Conservation (phyloP, 768 basidiomycete genomes). For the Kwoniella europaea region DNA sequence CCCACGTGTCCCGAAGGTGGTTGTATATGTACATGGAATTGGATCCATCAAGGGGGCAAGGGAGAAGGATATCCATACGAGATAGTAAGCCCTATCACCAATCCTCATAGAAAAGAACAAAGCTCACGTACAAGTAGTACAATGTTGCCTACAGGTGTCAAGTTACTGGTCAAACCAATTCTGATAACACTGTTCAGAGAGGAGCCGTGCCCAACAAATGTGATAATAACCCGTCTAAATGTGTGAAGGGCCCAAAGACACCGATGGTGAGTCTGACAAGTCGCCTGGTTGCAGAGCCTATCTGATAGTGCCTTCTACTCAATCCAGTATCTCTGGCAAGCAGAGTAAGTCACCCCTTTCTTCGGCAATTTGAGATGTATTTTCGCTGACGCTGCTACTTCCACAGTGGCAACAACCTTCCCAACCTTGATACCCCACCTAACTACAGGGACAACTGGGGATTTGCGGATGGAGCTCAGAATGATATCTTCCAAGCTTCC, state of each 20-base stretch:
- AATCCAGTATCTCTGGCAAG: conserved; percentile 18
- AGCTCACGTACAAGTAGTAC: conserved; percentile 29
- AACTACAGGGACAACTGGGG: conserved; percentile 72
- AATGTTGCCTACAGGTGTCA: conserved; percentile 43
- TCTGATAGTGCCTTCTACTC: neutral
- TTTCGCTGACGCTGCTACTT: neutral
- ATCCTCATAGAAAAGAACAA: neutral
- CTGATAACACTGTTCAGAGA: conserved; percentile 15
- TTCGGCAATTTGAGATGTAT: neutral
- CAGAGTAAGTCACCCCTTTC: conserved; percentile 13
- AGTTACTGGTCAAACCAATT: conserved; percentile 35
- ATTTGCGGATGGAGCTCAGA: conserved; percentile 73
- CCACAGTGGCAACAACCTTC: conserved; percentile 36
- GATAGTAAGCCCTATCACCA: conserved; percentile 30
- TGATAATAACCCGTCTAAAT: conserved; percentile 21
- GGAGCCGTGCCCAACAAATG: conserved; percentile 34
- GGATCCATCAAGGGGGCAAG: conserved; percentile 59
- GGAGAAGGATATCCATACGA: conserved; percentile 44
- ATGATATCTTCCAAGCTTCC: conserved; percentile 67
- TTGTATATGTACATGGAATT: conserved; percentile 63
- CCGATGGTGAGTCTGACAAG: conserved; percentile 59
- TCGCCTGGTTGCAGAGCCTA: no score
- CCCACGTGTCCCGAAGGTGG: conserved; percentile 71
- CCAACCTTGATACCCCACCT: conserved; percentile 35
- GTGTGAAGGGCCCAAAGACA: conserved; percentile 38